phyloP scores from a whole-genome alignment of 768 basidiomycete genomes.

The Lentinula aciculospora region DNA sequence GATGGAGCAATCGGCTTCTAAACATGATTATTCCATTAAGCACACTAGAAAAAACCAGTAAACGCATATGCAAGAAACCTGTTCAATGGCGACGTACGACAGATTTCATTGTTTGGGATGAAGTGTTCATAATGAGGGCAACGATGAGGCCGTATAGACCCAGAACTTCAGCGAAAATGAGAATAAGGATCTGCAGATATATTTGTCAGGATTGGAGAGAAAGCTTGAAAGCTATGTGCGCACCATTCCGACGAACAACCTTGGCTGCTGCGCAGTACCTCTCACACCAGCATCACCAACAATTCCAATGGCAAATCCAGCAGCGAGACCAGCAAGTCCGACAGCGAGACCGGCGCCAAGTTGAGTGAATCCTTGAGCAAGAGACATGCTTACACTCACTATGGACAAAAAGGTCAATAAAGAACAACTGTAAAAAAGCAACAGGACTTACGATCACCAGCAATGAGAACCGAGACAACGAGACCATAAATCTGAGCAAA shows the following conservation, averaged over 20 bases:
- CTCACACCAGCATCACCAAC: slow-evolving; percentile 99
- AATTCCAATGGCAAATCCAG: slow-evolving; percentile 97
- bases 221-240: slow-evolving; percentile 15
- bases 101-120: slow-evolving; percentile 33
- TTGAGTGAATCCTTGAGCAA: slow-evolving; percentile 91
- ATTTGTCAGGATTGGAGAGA: neutral
- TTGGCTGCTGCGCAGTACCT: slow-evolving; percentile 94
- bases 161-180: slow-evolving; percentile 95
- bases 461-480: slow-evolving; percentile 97
- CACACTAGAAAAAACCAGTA: neutral
- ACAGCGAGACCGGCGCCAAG: slow-evolving; percentile 92
- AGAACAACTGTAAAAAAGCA: neutral
- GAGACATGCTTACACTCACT: slow-evolving; percentile 78
- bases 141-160: slow-evolving; percentile 94
- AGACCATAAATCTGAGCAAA: slow-evolving; percentile 83
- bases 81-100: neutral
- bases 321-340: slow-evolving; percentile 91
- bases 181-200: slow-evolving; percentile 75
- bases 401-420: neutral
- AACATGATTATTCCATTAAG: neutral
- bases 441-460: slow-evolving; percentile 65
- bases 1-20: neutral
- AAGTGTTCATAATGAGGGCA: slow-evolving; percentile 93
- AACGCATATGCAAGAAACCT: no score
- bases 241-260: slow-evolving; percentile 93